Percentiles rank a stretch among this genome's conserved stretches.
These are phyloP conservation scores for Boletus pseudo-olivaceus DNA, from an alignment of 768 basidiomycete species.

Conservation along the genomic window DNA sequence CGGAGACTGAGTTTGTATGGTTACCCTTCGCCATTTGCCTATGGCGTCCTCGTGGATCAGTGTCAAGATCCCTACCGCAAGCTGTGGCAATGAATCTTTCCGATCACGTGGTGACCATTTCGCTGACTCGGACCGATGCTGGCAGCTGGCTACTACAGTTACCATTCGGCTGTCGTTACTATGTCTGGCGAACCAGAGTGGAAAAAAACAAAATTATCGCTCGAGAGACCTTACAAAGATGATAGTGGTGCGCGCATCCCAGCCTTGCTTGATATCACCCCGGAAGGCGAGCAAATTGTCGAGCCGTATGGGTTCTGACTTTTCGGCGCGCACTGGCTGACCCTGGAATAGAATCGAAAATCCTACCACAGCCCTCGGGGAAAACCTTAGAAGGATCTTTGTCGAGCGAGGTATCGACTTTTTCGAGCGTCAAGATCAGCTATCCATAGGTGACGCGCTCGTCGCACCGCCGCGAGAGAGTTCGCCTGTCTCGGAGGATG, in stretches of 20 bases:
- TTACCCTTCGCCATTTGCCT: slow-evolving; percentile 29
- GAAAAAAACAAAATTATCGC: slow-evolving; percentile 61
- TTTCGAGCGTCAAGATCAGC: slow-evolving; percentile 51
- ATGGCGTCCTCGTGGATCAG: slow-evolving; percentile 28
- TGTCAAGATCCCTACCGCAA: slow-evolving; percentile 23
- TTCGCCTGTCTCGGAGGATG: slow-evolving; percentile 27
- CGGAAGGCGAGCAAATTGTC: slow-evolving; percentile 64
- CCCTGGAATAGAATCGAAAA: slow-evolving; percentile 46
- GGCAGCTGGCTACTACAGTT: too few species aligned
- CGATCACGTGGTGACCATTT: slow-evolving; percentile 25
- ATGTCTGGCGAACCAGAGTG: slow-evolving; percentile 41
- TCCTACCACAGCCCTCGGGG: slow-evolving; percentile 55
- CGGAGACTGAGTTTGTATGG: slow-evolving; percentile 17
- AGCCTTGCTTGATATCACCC: slow-evolving; percentile 62
- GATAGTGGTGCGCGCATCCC: slow-evolving; percentile 64
- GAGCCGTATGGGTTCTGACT: slow-evolving; percentile 55
- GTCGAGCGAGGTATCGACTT: slow-evolving; percentile 72
- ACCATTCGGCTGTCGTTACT: neutral
- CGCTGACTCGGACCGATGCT: neutral
- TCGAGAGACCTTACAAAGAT: slow-evolving; percentile 81
- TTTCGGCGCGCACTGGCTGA: slow-evolving; percentile 13
- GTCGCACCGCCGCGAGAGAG: slow-evolving; percentile 28
- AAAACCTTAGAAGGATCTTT: slow-evolving; percentile 67
- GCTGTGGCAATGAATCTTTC: slow-evolving; percentile 1
- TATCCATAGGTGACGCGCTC: slow-evolving; percentile 16